Conservation (phyloP, 192 early-diverging fungal species). For the Piromyces finnis region DNA sequence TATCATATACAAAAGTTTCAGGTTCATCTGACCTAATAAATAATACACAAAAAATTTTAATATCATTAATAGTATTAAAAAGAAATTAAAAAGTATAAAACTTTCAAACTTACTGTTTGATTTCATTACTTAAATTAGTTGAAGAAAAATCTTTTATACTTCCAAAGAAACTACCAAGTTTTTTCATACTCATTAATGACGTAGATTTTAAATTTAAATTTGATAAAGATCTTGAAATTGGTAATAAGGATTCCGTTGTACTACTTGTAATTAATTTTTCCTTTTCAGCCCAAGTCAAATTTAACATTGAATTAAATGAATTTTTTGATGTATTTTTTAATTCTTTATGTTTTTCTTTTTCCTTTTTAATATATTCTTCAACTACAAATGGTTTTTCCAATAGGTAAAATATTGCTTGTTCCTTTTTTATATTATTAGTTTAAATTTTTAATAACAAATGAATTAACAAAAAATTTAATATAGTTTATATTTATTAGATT, state of each 20-base stretch:
- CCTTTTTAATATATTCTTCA: slow-evolving; percentile 13
- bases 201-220: slow-evolving; percentile 1
- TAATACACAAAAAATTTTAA: background rate
- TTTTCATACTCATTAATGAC: slow-evolving; percentile 1
- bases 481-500: background rate
- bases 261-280: background rate
- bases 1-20: background rate
- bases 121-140: slow-evolving; percentile 8
- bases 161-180: background rate
- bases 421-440: no score
- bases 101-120: background rate
- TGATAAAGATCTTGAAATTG: background rate
- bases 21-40: background rate
- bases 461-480: background rate
- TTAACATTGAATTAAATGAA: slow-evolving; percentile 2
- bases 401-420: slow-evolving; percentile 33
- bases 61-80: no score
- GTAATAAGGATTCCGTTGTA: background rate
- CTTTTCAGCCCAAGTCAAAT: background rate
- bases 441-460: no score
- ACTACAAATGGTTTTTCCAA: slow-evolving; percentile 36
- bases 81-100: no score
- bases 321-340: slow-evolving; percentile 10
- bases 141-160: slow-evolving; percentile 22
- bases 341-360: background rate